Percentiles rank a stretch among this genome's conserved stretches.
Evolutionary conservation across 2,329 filamentous ascomycete species (phyloP).

Genomic region (Chaetomium strumarium): DNA sequence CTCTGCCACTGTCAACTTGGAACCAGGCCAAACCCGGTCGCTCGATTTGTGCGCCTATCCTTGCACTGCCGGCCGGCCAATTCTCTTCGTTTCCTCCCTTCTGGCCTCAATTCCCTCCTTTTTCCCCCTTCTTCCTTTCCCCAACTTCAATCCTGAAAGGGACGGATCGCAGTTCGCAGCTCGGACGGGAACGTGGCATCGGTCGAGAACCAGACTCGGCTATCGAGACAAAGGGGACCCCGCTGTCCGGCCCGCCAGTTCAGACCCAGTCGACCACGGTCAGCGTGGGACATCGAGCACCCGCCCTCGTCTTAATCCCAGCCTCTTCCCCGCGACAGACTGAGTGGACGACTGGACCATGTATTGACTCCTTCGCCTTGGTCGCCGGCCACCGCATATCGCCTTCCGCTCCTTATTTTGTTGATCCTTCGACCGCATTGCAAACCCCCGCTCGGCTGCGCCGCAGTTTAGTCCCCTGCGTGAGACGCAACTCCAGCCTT

Average conservation of each 20-base stretch:
- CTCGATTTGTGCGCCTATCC: constrained; percentile 10
- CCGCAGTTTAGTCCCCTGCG: constrained; percentile 14
- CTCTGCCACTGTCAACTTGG: constrained; percentile 7
- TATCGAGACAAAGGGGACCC: constrained; percentile 17
- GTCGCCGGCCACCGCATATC: constrained; percentile 15
- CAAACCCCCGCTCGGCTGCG: constrained; percentile 18
- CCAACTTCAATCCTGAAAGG: constrained; percentile 1
- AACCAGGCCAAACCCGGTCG: not conserved
- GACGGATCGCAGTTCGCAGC: not conserved
- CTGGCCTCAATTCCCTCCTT: not conserved
- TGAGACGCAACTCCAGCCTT: constrained; percentile 14
- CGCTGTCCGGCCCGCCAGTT: constrained; percentile 10
- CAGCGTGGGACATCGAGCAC: constrained; percentile 1
- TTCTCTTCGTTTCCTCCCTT: constrained; percentile 9
- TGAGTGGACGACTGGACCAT: constrained; percentile 15
- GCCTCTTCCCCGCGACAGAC: not conserved
- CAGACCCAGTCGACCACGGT: not conserved
- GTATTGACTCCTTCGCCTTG: constrained; percentile 21
- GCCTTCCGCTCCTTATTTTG: constrained; percentile 10
- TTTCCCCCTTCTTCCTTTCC: not conserved
- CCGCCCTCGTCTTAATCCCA: not conserved
- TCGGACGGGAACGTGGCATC: constrained; percentile 8
- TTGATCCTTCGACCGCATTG: constrained; percentile 11
- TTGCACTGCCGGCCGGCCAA: constrained; percentile 7
- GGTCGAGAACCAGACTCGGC: constrained; percentile 13